phyloP scores from a whole-genome alignment of 495 filamentous ascomycete genomes.

The Penicillium cosmopolitanum region DNA sequence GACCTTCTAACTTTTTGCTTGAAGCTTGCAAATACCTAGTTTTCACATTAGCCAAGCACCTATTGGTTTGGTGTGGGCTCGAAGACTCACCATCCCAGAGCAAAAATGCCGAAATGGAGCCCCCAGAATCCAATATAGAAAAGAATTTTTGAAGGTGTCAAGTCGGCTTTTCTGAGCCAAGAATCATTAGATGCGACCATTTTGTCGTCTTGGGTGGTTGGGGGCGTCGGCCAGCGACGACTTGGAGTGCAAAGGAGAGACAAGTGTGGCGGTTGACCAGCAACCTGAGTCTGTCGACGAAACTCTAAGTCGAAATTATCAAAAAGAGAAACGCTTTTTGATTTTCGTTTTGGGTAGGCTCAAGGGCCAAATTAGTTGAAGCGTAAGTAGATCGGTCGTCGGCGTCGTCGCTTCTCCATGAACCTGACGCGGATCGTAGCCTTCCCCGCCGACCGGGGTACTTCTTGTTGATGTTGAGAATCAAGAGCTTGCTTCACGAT shows the following conservation, averaged over 20 bases:
- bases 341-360: neutral
- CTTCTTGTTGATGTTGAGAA: neutral
- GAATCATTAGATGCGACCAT: slow-evolving; percentile 23
- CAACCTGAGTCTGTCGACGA: slow-evolving; percentile 20
- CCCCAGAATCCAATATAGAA: slow-evolving; percentile 90
- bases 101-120: slow-evolving; percentile 79
- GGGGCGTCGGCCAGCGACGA: slow-evolving; percentile 30
- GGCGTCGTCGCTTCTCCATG: slow-evolving; percentile 26
- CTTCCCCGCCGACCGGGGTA: slow-evolving; percentile 6
- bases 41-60: slow-evolving; percentile 6
- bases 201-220: slow-evolving; percentile 7
- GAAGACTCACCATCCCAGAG: slow-evolving; percentile 75
- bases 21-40: slow-evolving; percentile 75
- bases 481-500: neutral
- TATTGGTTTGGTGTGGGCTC: neutral
- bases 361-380: neutral
- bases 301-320: neutral
- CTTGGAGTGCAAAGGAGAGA: slow-evolving; percentile 28
- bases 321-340: neutral
- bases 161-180: slow-evolving; percentile 53
- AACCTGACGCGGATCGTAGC: slow-evolving; percentile 13
- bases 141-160: slow-evolving; percentile 67
- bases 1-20: slow-evolving; percentile 66
- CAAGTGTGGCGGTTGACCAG: slow-evolving; percentile 31
- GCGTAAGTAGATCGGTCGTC: slow-evolving; percentile 6